Evolutionary conservation across 1,284 basidiomycete species (phyloP).

Genomic region (Pterulicium gracile): DNA sequence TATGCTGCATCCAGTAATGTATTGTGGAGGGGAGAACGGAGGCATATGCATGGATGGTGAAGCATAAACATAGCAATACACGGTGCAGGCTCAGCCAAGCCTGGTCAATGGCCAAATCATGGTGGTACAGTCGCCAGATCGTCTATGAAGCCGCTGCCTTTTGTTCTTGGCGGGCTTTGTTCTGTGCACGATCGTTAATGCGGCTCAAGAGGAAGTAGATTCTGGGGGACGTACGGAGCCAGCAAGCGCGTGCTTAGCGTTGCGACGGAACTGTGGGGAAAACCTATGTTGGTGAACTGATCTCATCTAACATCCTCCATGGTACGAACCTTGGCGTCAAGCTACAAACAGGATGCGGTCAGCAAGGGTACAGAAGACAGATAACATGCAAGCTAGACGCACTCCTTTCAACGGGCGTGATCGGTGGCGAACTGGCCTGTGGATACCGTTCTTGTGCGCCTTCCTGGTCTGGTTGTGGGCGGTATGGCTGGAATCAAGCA

Average conservation of each 20-base stretch:
- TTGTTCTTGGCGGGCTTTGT: constrained; percentile 50
- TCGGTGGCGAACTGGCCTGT: constrained; percentile 64
- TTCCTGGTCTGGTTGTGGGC: constrained; percentile 93
- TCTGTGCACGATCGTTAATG: constrained; percentile 25
- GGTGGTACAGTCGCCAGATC: not conserved
- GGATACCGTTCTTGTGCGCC: constrained; percentile 97
- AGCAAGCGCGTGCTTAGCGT: constrained; percentile 65
- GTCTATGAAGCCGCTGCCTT: constrained; percentile 31
- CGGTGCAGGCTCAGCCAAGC: constrained; percentile 7
- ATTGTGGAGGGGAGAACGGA: no score
- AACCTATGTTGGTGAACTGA: constrained; percentile 11
- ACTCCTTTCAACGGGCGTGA: constrained; percentile 89
- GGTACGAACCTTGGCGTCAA: constrained; percentile 70
- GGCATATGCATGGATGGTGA: constrained; percentile 9
- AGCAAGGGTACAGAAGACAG: constrained; percentile 5
- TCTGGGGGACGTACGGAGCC: constrained; percentile 56
- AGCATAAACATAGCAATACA: constrained; percentile 16
- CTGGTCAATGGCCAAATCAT: constrained; percentile 6
- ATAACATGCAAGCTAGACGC: constrained; percentile 25
- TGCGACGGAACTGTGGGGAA: constrained; percentile 70
- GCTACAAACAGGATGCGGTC: constrained; percentile 45
- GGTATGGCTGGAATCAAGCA: constrained; percentile 47
- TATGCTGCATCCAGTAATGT: no score
- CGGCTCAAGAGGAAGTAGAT: not conserved
- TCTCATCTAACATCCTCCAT: constrained; percentile 3